These are phyloP conservation scores for Corynascus novoguineensis DNA, from an alignment of 495 filamentous ascomycete genomes.

Conservation along the genomic window DNA sequence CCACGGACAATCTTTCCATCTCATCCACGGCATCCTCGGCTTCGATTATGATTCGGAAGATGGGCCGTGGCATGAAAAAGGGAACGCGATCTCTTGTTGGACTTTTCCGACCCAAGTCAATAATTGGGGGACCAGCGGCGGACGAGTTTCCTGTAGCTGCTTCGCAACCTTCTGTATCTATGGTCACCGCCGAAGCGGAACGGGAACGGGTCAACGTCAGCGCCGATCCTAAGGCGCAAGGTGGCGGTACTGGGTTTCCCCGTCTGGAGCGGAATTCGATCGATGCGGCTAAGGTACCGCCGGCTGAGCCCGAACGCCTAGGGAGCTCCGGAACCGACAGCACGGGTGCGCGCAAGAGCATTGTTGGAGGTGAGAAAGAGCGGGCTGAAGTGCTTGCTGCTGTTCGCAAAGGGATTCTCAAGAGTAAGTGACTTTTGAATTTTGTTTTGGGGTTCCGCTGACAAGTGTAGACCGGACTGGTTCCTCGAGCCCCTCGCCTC, in stretches of 20 bases:
- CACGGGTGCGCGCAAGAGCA: constrained; percentile 68
- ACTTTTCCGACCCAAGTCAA: constrained; percentile 89
- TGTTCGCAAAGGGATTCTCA: constrained; percentile 89
- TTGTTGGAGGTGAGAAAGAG: constrained; percentile 85
- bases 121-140: constrained; percentile 67
- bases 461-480: constrained; percentile 40
- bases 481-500: constrained; percentile 60
- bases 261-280: constrained; percentile 78
- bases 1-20: constrained; percentile 94
- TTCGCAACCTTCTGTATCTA: constrained; percentile 74
- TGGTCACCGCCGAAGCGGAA: constrained; percentile 94
- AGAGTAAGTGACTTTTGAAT: constrained; percentile 57
- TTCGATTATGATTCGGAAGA: constrained; percentile 98
- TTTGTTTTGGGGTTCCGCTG: not conserved
- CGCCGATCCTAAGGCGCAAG: constrained; percentile 61
- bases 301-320: constrained; percentile 42
- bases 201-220: constrained; percentile 78
- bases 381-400: constrained; percentile 85
- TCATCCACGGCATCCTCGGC: constrained; percentile 97
- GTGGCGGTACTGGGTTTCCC: constrained; percentile 79
- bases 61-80: constrained; percentile 97
- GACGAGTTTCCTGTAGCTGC: constrained; percentile 64
- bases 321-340: constrained; percentile 54
- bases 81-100: constrained; percentile 84
- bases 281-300: constrained; percentile 45